Evolutionary conservation across 805 yeast species (phyloP).

Genomic region (Ogataea nitratoaversa): DNA sequence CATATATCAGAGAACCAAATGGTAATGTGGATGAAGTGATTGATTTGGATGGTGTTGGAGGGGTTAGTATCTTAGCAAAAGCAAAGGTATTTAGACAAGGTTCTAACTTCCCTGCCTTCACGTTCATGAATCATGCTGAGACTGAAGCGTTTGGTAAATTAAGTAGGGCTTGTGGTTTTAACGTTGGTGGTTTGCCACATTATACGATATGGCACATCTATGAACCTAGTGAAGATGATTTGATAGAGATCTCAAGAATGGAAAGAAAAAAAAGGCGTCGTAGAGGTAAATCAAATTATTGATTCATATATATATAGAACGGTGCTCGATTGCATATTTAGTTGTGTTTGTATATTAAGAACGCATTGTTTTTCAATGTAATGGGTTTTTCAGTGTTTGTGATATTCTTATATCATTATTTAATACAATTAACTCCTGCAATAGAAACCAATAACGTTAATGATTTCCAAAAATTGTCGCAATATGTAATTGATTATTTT

Average conservation of each 20-base stretch:
- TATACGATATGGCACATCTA: slow-evolving; percentile 88
- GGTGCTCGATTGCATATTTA: no score
- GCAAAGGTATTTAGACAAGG: slow-evolving; percentile 75
- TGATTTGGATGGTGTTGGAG: slow-evolving; percentile 82
- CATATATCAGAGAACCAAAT: slow-evolving; percentile 57
- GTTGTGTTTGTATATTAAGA: neutral
- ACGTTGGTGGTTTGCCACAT: slow-evolving; percentile 85
- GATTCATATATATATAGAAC: no score
- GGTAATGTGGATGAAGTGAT: slow-evolving; percentile 64
- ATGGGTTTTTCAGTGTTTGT: no score
- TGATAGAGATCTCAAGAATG: slow-evolving; percentile 60
- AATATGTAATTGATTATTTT: no score
- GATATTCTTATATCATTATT: no score
- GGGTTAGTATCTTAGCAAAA: slow-evolving; percentile 74
- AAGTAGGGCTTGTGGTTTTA: slow-evolving; percentile 73
- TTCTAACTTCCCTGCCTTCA: slow-evolving; percentile 80
- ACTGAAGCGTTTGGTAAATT: slow-evolving; percentile 85
- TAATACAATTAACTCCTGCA: no score
- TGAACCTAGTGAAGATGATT: slow-evolving; percentile 84
- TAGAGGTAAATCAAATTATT: slow-evolving; percentile 6
- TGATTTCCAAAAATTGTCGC: no score
- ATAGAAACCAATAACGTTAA: no score
- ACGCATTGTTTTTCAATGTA: no score
- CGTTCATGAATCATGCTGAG: slow-evolving; percentile 81
- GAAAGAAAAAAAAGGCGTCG: slow-evolving; percentile 58